A percentile compares a stretch with the other conserved stretches of the same genome.
Evolutionary conservation across 106 monocot species (phyloP).

Genomic region (Posidonia australis): DNA sequence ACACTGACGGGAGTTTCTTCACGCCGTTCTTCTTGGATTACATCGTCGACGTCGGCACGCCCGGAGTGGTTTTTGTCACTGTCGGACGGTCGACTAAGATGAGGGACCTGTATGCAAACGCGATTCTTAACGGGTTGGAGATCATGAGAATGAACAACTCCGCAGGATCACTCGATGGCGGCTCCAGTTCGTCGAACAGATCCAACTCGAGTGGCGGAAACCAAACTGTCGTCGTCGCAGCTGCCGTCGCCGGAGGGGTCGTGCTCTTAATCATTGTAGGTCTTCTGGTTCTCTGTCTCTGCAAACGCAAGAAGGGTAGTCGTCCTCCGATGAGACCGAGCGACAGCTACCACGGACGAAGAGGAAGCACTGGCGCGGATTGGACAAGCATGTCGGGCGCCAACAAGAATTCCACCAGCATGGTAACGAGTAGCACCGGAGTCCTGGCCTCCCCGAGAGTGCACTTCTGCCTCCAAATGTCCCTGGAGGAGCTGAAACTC

Average conservation of each 20-base stretch:
- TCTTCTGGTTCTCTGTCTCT: background rate
- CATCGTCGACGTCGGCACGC: background rate
- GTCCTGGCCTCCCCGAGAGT: background rate
- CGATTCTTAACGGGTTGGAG: slow-evolving; percentile 18
- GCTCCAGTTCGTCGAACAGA: too few relatives aligned
- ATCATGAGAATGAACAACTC: slow-evolving; percentile 11
- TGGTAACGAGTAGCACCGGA: background rate
- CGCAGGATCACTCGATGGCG: background rate
- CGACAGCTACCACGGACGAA: background rate
- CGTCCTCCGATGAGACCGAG: background rate
- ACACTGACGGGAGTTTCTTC: background rate
- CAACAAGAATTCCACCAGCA: too few relatives aligned
- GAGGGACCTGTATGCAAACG: background rate
- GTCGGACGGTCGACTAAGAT: background rate
- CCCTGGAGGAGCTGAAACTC: slow-evolving; percentile 7
- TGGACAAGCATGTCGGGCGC: background rate
- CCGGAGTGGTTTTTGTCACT: background rate
- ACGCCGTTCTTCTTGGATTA: slow-evolving; percentile 4
- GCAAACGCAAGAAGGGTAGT: background rate
- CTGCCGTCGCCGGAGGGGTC: background rate
- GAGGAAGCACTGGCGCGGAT: background rate
- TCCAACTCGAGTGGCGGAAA: background rate
- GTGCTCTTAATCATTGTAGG: background rate
- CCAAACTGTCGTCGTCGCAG: background rate
- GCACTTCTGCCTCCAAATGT: slow-evolving; percentile 14